Evolutionary conservation across 768 basidiomycete species (phyloP).

Genomic region (Rhodotorula graminis): DNA sequence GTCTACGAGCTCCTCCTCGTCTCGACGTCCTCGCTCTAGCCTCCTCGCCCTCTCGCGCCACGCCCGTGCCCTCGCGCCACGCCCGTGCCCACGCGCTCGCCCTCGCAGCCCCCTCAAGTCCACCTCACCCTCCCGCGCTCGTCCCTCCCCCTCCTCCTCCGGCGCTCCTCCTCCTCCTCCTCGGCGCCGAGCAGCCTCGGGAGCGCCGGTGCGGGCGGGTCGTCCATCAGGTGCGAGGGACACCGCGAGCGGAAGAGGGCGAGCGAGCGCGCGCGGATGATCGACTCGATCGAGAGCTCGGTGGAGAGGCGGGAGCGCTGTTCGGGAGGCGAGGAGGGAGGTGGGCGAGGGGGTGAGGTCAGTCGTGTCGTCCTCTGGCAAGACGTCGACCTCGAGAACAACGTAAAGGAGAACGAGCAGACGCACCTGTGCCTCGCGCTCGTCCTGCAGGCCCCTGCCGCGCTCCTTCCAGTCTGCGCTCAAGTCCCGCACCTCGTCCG

Average conservation of each 20-base stretch:
- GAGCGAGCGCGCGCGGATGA: conserved; percentile 27
- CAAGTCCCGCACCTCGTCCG: conserved; percentile 5
- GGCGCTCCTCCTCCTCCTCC: conserved; percentile 4
- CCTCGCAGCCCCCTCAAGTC: conserved; percentile 1
- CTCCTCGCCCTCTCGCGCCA: no score
- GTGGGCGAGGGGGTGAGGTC: background rate
- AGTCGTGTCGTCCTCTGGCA: no score
- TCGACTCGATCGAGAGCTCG: conserved; percentile 13
- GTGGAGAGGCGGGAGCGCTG: conserved; percentile 15
- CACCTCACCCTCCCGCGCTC: conserved; percentile 29
- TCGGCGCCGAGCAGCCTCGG: background rate
- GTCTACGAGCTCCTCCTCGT: no score
- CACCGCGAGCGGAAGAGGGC: conserved; percentile 17
- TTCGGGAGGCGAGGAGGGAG: background rate
- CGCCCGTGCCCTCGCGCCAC: no score
- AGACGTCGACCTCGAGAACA: no score
- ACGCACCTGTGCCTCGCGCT: conserved; percentile 21
- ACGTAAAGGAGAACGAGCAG: no score
- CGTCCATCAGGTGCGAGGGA: background rate
- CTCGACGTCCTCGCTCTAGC: no score
- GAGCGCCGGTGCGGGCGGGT: background rate
- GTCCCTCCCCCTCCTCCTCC: conserved; percentile 19
- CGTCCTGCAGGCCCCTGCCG: conserved; percentile 7
- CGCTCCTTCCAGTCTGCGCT: conserved; percentile 12
- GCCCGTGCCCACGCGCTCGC: no score